phyloP scores from a whole-genome alignment of 2,329 filamentous ascomycete species.

The Aspergillus spinulosporus region DNA sequence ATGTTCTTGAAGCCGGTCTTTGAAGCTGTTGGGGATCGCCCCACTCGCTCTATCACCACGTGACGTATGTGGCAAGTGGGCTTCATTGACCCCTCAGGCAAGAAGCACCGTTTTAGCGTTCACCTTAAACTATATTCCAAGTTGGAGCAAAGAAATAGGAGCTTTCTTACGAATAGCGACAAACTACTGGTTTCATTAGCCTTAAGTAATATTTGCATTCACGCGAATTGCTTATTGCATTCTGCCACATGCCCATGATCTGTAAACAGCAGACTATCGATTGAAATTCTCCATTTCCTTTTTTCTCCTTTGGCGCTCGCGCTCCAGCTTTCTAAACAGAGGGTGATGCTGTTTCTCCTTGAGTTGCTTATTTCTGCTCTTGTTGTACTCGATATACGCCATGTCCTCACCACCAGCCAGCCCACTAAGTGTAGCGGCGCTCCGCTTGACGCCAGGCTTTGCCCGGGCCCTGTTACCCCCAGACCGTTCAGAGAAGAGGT shows the following conservation, averaged over 20 bases:
- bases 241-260: neutral
- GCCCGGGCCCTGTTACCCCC: constrained; percentile 43
- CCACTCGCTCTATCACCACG: constrained; percentile 30
- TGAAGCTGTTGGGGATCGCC: constrained; percentile 38
- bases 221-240: neutral
- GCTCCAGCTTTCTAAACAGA: constrained; percentile 66
- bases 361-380: constrained; percentile 66
- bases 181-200: no score
- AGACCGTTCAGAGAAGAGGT: constrained; percentile 63
- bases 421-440: constrained; percentile 80
- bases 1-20: constrained; percentile 14
- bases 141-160: no score
- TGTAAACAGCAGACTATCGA: constrained; percentile 13
- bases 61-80: constrained; percentile 24
- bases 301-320: constrained; percentile 60
- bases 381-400: constrained; percentile 89
- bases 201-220: no score
- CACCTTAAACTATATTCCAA: no score
- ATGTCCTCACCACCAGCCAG: constrained; percentile 91
- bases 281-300: constrained; percentile 44
- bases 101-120: neutral
- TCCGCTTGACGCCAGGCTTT: constrained; percentile 69
- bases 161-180: no score
- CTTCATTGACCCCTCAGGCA: no score
- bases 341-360: constrained; percentile 63